A percentile compares a stretch with the other conserved stretches of the same genome.
These are phyloP conservation scores for Starmerella cellae DNA, from an alignment of 805 yeast species.

Conservation along the genomic window DNA sequence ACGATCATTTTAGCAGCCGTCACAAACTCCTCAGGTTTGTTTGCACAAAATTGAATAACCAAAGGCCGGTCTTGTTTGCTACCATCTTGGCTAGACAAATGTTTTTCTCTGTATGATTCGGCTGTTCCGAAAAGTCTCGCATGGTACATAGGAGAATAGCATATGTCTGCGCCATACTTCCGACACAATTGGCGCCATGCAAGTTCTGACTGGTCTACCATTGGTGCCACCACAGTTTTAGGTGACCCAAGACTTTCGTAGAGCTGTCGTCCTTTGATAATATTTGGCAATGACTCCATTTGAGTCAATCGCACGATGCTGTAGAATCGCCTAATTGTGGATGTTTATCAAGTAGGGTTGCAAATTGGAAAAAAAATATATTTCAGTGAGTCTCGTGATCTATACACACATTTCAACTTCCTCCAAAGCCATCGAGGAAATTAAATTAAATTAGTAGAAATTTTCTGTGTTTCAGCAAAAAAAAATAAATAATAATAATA, in stretches of 20 bases:
- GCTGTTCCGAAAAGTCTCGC: slow-evolving; percentile 79
- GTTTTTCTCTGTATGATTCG: slow-evolving; percentile 62
- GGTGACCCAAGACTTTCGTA: slow-evolving; percentile 63
- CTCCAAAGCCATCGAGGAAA: no score
- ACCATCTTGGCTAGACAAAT: slow-evolving; percentile 60
- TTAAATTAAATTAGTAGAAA: no score
- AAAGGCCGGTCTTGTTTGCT: slow-evolving; percentile 66
- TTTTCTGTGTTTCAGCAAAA: no score
- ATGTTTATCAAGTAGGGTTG: no score
- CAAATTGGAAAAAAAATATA: no score
- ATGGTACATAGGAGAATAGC: slow-evolving; percentile 96
- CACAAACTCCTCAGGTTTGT: slow-evolving; percentile 73
- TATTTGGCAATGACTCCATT: slow-evolving; percentile 18
- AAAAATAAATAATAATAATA: not conserved
- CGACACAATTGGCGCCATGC: slow-evolving; percentile 89
- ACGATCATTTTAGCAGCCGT: slow-evolving; percentile 71
- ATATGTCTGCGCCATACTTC: slow-evolving; percentile 78
- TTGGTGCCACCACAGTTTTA: slow-evolving; percentile 82
- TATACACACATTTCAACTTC: no score
- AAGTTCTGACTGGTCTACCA: slow-evolving; percentile 94
- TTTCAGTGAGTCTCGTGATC: no score
- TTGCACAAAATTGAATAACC: slow-evolving; percentile 91
- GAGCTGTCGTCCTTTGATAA: slow-evolving; percentile 46
- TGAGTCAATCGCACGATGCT: not conserved
- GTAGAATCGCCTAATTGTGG: slow-evolving; percentile 2